Evolutionary conservation across 345 rosid genomes (phyloP), one percentile per base, ranked within the genome.

Genomic region (Citrus unshiu): DNA sequence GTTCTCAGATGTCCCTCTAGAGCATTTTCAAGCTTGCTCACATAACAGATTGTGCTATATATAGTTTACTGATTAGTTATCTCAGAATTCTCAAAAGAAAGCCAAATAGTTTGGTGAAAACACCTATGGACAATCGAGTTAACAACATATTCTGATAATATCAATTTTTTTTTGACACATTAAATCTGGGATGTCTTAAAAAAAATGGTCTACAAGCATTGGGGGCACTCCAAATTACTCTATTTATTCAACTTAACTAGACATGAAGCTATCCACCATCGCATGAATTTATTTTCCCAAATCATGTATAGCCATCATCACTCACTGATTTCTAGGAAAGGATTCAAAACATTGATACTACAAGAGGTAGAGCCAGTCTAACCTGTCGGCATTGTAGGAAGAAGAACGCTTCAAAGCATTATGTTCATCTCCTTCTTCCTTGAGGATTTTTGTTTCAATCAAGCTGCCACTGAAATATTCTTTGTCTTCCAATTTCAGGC

Each of bases 351-450:
- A 72, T 51, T 35, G n/a, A 70, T 39, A 7, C n/a, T 70, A 12
- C 60, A 35, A 65, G 43, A 65, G 58, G 40, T 25, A 29, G 4
- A 56, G 76, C 73, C 77, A 57, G 54, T 84, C 78, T 68, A 75
- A 96, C 99, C 97, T 89, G 94, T 93, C 95, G 51, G 94, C 98
- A 87, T 96, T 94, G 87, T 86, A 96, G 57, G 99, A 94, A 56
- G 98, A 94, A 82, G 99, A 92, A 69, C 97, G 97, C 85, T 96
- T 96, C 79, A 96, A 86, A 77, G 91, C 74, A 76, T 81, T 10
- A 72, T 59, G 85, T 54, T 87, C 87, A 76, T 83, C 90, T 77
- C 82, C 87, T 71, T 80, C 86, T 80, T 87, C 89, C 76, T 83
- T 89, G 14, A 85, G 89, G 81, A 83, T 77, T 83, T 89, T 90